A percentile compares a stretch with the other conserved stretches of the same genome.
These are phyloP conservation scores for Phytomonas francai DNA, from an alignment of 208 protist species.

Conservation along the genomic window DNA sequence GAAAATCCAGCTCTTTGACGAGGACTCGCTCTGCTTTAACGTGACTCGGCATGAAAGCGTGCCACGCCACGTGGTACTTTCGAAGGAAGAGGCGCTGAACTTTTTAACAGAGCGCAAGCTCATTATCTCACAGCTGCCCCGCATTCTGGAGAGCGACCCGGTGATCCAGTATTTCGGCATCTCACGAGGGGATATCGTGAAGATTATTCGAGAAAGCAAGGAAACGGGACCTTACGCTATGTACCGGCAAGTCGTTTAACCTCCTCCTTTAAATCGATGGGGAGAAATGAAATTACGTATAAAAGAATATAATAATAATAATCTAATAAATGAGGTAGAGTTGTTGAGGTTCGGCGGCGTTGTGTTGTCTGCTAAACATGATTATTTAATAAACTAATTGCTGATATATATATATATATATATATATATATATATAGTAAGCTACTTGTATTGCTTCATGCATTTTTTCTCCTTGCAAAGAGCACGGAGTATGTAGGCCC, in stretches of 20 bases:
- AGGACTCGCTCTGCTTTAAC: constrained; percentile 93
- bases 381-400: not conserved
- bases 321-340: not conserved
- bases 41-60: constrained; percentile 94
- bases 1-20: constrained; percentile 91
- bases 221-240: constrained; percentile 96
- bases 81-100: constrained; percentile 45
- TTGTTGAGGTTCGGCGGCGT: no score
- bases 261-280: not conserved
- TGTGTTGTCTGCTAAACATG: not conserved
- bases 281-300: not conserved
- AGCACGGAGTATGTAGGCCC: not conserved
- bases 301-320: constrained; percentile 9
- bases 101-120: constrained; percentile 84
- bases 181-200: constrained; percentile 85
- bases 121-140: constrained; percentile 92
- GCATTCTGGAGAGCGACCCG: constrained; percentile 93
- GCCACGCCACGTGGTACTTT: constrained; percentile 88
- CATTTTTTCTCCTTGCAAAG: constrained; percentile 18
- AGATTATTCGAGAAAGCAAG: constrained; percentile 90
- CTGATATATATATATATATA: constrained; percentile 3
- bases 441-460: constrained; percentile 18
- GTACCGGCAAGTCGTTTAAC: constrained; percentile 94
- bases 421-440: constrained; percentile 1
- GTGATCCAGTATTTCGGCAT: constrained; percentile 94